A percentile compares a stretch with the other conserved stretches of the same genome.
Evolutionary conservation across 345 rosid genomes (phyloP).

Genomic region (Cardamine resedifolia): DNA sequence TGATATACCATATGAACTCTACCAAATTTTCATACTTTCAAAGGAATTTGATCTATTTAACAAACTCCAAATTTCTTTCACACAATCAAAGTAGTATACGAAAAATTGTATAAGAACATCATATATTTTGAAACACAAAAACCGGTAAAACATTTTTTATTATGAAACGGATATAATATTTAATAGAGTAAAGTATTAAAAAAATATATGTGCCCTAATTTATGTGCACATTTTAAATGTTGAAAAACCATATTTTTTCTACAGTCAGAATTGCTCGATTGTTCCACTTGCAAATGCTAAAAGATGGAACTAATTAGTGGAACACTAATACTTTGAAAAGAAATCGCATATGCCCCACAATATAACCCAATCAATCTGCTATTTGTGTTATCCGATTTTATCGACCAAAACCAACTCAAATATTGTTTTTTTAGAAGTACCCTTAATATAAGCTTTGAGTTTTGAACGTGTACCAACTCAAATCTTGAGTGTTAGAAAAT

Average conservation of each 20-base stretch:
- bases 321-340: background rate
- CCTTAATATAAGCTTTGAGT: background rate
- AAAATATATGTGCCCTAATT: background rate
- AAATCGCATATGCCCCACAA: background rate
- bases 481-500: background rate
- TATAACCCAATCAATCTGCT: background rate
- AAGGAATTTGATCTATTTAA: background rate
- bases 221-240: background rate
- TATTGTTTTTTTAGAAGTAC: background rate
- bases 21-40: background rate
- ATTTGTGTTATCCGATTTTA: background rate
- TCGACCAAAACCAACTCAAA: background rate
- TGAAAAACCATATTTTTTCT: background rate
- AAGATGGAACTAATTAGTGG: background rate
- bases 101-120: no score
- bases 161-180: no score
- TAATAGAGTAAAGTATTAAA: background rate
- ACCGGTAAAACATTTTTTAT: no score
- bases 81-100: background rate
- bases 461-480: background rate
- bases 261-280: background rate
- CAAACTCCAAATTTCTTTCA: background rate
- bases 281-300: background rate
- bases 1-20: background rate
- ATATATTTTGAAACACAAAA: no score